Base-by-base conservation (phyloP, 1,139 yeast genomes). In the Spathaspora jeffriesii region DNA sequence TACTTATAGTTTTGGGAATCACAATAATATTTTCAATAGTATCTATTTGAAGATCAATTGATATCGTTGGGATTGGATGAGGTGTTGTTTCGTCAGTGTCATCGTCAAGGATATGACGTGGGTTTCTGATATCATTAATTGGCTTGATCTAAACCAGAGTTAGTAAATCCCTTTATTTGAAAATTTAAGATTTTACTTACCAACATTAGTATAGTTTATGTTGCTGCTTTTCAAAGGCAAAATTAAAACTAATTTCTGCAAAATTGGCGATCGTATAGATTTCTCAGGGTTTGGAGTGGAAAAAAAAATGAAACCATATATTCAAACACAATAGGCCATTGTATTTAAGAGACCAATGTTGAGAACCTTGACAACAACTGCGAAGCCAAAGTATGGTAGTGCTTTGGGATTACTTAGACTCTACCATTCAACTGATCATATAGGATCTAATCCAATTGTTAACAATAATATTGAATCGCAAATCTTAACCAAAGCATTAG, bases 81-180 rank as follows among this genome's bases (percentile, higher is more conserved):
- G 53, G 57, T 34, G 41, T 40, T 30, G 43, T 47, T 4, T 53
- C 63, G 30, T 54, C 55, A 27, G 60, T 68, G 21, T 64, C 70
- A 36, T 76, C 81, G 41, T 79, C 82, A 36, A 81, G 63, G 17
- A 73, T 58, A 60, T 83, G 85, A 49, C 88, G 76, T 11, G 85
- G 81, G 23, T 75, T 67, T 43, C 75, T 80, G 34, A 63, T 60
- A 47, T 79, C 85, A 14, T 71, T 67, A 74, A 82, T 73, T 23
- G 84, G 85, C 76, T 81, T 82, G 51, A 82, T 71, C 79, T 79
- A 49, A 43, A 23, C 11, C n/a, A n/a, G 17, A 15, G 46, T 43
- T 46, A 43, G 43, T 46, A 36, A 14, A 5, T 21, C 22, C 43
- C 14, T 43, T 14, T 11, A 20, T 4, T 25, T 17, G n/a, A 11